Percentiles rank a stretch among this genome's conserved stretches.
phyloP scores from a whole-genome alignment of 805 yeast species.

The Candida loeiensis region DNA sequence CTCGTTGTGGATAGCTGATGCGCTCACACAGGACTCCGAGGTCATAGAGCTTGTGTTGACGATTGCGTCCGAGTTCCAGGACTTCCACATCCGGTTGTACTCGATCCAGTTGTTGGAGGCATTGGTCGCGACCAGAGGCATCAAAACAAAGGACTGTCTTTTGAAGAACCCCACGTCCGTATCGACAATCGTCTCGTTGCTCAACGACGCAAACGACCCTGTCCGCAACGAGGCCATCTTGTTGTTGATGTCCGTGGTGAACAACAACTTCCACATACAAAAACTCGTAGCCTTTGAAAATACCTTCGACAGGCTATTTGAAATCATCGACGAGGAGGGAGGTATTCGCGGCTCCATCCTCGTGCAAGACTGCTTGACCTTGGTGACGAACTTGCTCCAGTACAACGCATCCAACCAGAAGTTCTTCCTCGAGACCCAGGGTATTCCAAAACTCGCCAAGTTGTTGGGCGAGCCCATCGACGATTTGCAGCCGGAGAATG shows the following conservation, averaged over 20 bases:
- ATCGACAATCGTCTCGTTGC: constrained; percentile 62
- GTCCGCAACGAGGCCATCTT: constrained; percentile 84
- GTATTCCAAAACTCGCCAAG: constrained; percentile 60
- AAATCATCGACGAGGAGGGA: constrained; percentile 82
- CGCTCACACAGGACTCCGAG: constrained; percentile 58
- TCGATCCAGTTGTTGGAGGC: constrained; percentile 84
- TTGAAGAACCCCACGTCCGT: constrained; percentile 74
- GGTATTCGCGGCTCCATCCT: constrained; percentile 83
- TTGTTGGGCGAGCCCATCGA: constrained; percentile 61
- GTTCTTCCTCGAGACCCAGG: constrained; percentile 79
- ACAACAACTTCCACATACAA: constrained; percentile 81
- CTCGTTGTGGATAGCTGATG: constrained; percentile 94
- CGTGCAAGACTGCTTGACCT: constrained; percentile 84
- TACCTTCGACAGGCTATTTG: constrained; percentile 77
- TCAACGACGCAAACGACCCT: constrained; percentile 59
- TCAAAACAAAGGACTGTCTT: constrained; percentile 68
- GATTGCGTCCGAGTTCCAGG: constrained; percentile 49
- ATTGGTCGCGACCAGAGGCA: constrained; percentile 70
- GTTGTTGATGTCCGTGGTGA: constrained; percentile 76
- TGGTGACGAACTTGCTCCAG: constrained; percentile 67
- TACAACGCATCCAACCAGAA: constrained; percentile 90
- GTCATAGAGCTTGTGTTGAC: constrained; percentile 27
- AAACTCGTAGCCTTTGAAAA: constrained; percentile 93
- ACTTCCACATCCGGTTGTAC: constrained; percentile 77
- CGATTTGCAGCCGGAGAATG: constrained; percentile 28